Evolutionary conservation across 106 monocot species (phyloP).

Genomic region (Dioscorea dumetorum): DNA sequence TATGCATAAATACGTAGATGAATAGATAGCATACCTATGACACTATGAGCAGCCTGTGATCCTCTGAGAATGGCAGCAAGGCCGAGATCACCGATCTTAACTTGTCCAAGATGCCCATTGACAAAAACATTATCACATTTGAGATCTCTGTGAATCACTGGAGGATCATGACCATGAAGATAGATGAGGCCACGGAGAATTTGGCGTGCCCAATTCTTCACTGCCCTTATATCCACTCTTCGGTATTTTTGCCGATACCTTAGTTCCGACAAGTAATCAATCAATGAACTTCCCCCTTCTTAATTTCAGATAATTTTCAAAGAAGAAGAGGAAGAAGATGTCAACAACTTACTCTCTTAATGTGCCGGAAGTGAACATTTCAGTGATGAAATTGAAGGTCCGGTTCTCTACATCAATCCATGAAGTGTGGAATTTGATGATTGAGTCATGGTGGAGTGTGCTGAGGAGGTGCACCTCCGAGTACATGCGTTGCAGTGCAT

Average conservation of each 20-base stretch:
- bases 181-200: slow-evolving; percentile 78
- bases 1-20: not conserved
- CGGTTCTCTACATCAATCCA: slow-evolving; percentile 58
- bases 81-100: slow-evolving; percentile 97
- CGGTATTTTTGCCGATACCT: slow-evolving; percentile 84
- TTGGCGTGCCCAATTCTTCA: slow-evolving; percentile 80
- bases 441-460: slow-evolving; percentile 65
- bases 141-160: slow-evolving; percentile 94
- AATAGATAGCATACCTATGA: slow-evolving; percentile 48
- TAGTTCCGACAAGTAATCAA: not conserved
- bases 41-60: slow-evolving; percentile 71
- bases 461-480: slow-evolving; percentile 88
- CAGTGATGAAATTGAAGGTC: slow-evolving; percentile 98
- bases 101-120: slow-evolving; percentile 90
- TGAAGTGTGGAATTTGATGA: slow-evolving; percentile 75
- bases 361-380: slow-evolving; percentile 98
- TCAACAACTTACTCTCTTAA: slow-evolving; percentile 52
- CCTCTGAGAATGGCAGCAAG: slow-evolving; percentile 79
- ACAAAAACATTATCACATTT: slow-evolving; percentile 98
- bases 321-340: too few relatives aligned
- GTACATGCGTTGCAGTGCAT: slow-evolving; percentile 76
- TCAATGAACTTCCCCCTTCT: too few relatives aligned
- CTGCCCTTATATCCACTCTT: slow-evolving; percentile 58
- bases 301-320: too few relatives aligned
- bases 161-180: slow-evolving; percentile 74